A percentile compares a stretch with the other conserved stretches of the same genome.
Evolutionary conservation across 2,329 filamentous ascomycete genomes (phyloP).

Genomic region (Neophaeococcomyces mojaviensis): DNA sequence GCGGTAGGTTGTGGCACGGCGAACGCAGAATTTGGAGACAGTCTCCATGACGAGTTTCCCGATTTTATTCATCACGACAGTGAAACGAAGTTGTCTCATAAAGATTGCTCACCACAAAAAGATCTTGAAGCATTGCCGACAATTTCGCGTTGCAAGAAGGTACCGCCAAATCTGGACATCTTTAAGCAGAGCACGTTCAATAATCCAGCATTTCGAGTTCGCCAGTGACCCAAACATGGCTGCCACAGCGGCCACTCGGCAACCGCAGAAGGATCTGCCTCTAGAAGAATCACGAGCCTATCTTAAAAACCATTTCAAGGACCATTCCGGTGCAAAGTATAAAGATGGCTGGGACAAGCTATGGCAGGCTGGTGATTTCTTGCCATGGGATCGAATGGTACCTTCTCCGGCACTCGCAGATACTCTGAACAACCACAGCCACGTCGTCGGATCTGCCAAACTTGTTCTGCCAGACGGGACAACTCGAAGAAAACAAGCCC

Average conservation of each 20-base stretch:
- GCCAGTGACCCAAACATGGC: neutral
- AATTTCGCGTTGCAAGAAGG: no score
- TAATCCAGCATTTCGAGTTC: neutral
- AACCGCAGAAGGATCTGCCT: slow-evolving; percentile 9
- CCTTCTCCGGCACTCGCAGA: slow-evolving; percentile 55
- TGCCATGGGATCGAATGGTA: slow-evolving; percentile 53
- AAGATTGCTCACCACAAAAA: no score
- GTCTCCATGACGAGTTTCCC: no score
- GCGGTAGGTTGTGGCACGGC: no score
- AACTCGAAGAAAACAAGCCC: slow-evolving; percentile 44
- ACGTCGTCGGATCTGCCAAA: slow-evolving; percentile 32
- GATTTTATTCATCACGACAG: no score
- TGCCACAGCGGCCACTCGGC: neutral
- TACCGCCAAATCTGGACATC: no score
- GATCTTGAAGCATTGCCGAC: no score
- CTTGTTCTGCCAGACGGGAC: slow-evolving; percentile 31
- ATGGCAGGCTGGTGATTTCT: slow-evolving; percentile 46
- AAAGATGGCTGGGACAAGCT: slow-evolving; percentile 47
- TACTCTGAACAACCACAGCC: slow-evolving; percentile 34
- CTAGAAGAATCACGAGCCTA: slow-evolving; percentile 17
- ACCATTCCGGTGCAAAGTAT: slow-evolving; percentile 35
- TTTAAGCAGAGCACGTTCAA: neutral
- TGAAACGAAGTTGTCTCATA: no score
- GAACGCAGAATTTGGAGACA: no score
- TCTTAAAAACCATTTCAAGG: slow-evolving; percentile 32